Evolutionary conservation across 75 land plant genomes (phyloP).

Genomic region (Cupressus sempervirens): DNA sequence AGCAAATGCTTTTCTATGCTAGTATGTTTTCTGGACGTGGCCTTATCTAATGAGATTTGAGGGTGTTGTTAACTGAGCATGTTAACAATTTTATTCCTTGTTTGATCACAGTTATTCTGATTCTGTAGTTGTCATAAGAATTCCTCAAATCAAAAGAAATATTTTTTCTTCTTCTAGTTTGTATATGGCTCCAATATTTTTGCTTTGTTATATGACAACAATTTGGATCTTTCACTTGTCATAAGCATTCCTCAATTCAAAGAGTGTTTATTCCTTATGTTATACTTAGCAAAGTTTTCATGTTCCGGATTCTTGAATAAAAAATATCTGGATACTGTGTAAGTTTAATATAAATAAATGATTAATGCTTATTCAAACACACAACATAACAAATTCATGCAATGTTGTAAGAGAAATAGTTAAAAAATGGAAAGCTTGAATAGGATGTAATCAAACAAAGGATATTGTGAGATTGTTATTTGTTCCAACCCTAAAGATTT

Average conservation of each 20-base stretch:
- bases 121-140: not conserved
- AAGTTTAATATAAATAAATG: not conserved
- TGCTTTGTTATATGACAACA: too few relatives aligned
- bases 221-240: too few relatives aligned
- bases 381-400: not conserved
- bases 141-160: not conserved
- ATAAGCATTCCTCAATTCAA: too few relatives aligned
- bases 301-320: not conserved
- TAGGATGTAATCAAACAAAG: not conserved
- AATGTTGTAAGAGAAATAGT: not conserved
- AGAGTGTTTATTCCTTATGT: not conserved
- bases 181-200: not conserved
- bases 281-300: not conserved
- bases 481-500: not conserved
- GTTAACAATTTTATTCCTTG: not conserved
- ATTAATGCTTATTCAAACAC: not conserved
- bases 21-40: conserved; percentile 17
- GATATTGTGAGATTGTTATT: not conserved
- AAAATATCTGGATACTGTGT: not conserved
- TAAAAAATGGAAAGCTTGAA: not conserved
- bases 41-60: not conserved
- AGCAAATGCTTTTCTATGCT: conserved; percentile 27
- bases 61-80: not conserved
- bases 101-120: not conserved
- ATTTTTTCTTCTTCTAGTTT: not conserved